Evolutionary conservation across 805 yeast genomes (phyloP), one percentile per base, ranked within the genome.

Genomic region (Diddensiella santjacobensis): DNA sequence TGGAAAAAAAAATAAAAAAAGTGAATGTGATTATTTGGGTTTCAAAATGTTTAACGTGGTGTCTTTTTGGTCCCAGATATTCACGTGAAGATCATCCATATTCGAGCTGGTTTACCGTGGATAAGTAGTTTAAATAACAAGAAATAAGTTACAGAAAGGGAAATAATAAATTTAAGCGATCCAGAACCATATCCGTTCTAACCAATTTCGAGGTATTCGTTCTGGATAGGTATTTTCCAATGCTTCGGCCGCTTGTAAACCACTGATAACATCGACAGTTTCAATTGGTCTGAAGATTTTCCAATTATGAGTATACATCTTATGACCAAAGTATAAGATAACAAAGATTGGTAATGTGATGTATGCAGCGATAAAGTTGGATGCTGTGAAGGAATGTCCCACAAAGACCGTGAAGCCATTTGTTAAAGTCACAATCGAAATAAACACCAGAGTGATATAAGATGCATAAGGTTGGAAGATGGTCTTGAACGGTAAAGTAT

Each of bases 351-450:
- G 86, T 42, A 84, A 60, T 0, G 88, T 83, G 51, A 84, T 71
- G 65, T 84, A 84, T 6, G 89, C 84, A 29, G 90, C 89, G 44
- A 84, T 66, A 57, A 84, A 84, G 62, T 81, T 82, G 4, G 77
- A 64, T 0, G 64, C 74, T 11, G 71, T 72, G 71, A 81, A 81
- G 43, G 65, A 58, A 23, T 59, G 62, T 17, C 71, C 72, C 51
- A 84, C 74, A 65, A 84, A 83, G 3, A 79, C 83, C 2, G 77
- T 81, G 60, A 81, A 84, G 48, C 90, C 90, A 57, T 84, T 84
- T n/a, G 89, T 83, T 40, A 84, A 44, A 24, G 82, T 68, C 45
- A 84, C 59, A n/a, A 84, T 24, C 3, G 71, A 50, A 48, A 82
- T 72, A 52, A 80, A 63, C 35, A 70, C 55, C 29, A 82, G 64